Evolutionary conservation across 768 basidiomycete genomes (phyloP), one percentile per base, ranked within the genome.

Genomic region (Podaxis carcinomalis): DNA sequence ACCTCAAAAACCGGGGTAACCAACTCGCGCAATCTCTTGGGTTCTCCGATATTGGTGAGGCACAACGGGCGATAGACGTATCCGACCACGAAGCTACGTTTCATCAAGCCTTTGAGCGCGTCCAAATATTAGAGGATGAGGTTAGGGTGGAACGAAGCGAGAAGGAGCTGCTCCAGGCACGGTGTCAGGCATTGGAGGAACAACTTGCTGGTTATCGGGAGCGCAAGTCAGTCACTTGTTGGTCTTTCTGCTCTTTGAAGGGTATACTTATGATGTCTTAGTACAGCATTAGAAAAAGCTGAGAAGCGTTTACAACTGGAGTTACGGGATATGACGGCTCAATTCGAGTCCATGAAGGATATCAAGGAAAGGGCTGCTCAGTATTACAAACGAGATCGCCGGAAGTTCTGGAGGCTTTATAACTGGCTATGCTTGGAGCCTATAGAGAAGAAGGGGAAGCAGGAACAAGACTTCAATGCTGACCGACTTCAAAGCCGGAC

Each of bases 321-420:
- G 63, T 66, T 80, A 5, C 63, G 69, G 0, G 65, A 74, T 7
- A 70, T 84, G 2, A 66, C 77, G 57, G 65, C 56, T 36, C 76
- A 76, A 11, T 84, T 82, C 59, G 80, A 84, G 42, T 74, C 73
- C 0, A 72, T 89, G 0, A 62, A 71, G 4, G 72, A 73, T 40
- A 72, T 75, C 28, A 79, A 80, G 57, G 74, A 78, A 54, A 77
- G 80, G 0, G 79, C 79, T 11, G 77, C 76, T 10, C 73, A 39
- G 19, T 35, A 5, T 25, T 61, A 44, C 23, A 77, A 80, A 62
- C 61, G 63, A 19, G 82, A 88, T 67, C 85, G 79, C 70, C 78
- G 78, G 68, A 80, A 76, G 60, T 88, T 83, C 83, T 71, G 71
- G 46, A 67, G 65, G 14, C 75, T 82, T 65, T 78, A 78, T 54